Percentiles rank a stretch among this genome's conserved stretches.
Evolutionary conservation across 176 grass and related monocot species (phyloP).

Genomic region (Paspalum notatum): DNA sequence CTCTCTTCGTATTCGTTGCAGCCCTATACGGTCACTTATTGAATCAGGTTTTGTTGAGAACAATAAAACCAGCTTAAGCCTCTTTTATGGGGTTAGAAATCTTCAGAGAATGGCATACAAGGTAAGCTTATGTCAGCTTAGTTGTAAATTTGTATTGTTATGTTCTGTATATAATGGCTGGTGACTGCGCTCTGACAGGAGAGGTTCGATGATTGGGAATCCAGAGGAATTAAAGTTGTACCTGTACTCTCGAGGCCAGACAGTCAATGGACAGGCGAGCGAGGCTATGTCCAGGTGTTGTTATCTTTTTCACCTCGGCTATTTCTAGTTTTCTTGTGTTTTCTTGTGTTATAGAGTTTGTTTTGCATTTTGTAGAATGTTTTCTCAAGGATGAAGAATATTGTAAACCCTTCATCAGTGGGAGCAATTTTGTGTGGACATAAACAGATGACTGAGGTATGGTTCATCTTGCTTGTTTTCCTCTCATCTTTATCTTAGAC

Average conservation of each 20-base stretch:
- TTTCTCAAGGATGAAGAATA: slow-evolving; percentile 68
- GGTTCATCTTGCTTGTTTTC: background rate
- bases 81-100: slow-evolving; percentile 91
- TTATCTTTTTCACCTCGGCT: background rate
- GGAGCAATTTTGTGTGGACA: slow-evolving; percentile 93
- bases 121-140: slow-evolving; percentile 41
- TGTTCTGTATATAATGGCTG: background rate
- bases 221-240: slow-evolving; percentile 72
- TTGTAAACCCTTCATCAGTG: slow-evolving; percentile 57
- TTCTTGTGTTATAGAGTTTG: background rate
- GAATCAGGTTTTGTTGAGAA: slow-evolving; percentile 68
- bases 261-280: slow-evolving; percentile 68
- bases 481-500: background rate
- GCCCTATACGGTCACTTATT: slow-evolving; percentile 77
- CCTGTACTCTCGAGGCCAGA: slow-evolving; percentile 82
- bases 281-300: slow-evolving; percentile 82
- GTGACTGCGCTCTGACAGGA: slow-evolving; percentile 48
- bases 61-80: slow-evolving; percentile 51
- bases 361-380: slow-evolving; percentile 59
- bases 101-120: slow-evolving; percentile 90
- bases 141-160: background rate
- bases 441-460: slow-evolving; percentile 89
- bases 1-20: slow-evolving; percentile 26
- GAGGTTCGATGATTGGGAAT: slow-evolving; percentile 71
- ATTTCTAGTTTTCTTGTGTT: background rate